Base-by-base conservation (phyloP, 768 basidiomycete species). In the Boletus patriciae region DNA sequence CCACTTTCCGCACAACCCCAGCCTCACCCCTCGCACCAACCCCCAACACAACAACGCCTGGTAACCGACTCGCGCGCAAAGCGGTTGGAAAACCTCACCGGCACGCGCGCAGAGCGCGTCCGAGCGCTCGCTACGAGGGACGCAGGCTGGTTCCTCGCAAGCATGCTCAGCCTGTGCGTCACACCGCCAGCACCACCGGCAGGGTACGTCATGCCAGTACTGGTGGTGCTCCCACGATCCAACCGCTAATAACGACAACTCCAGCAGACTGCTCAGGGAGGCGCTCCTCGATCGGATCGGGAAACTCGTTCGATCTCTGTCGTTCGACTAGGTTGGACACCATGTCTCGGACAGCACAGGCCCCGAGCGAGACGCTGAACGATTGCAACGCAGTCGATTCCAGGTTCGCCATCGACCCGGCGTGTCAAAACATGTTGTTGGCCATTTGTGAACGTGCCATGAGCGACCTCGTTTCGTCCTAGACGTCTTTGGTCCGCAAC, bases 381-480 rank as follows among this genome's bases (percentile, higher is more conserved):
- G 23, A 50, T n/a, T 46, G 6, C 19, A 34, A 16, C 13, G 23
- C 16, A 4, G 12, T n/a, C 4, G n/a, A 21, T n/a, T 18, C 46
- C 31, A 58, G 19, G 9, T 12, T 43, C 1, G 19, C 31, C 25
- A 54, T 70, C 21, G 68, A 68, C 36, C 45, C 60, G 0, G 55
- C 69, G 3, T 71, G 65, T 46, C 66, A 47, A 48, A 61, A 66
- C 45, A 71, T 70, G 58, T 19, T 72, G 34, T 25, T 72, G 12
- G 70, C 70, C 33, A 56, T 64, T 13, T 70, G 70, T 48, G 70
- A 72, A 54, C 65, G 62, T 13, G 57, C 65, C 34, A 37, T 70
- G 43, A 21, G 60, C 36, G 46, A 62, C 15, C 57, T 66, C 23
- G 38, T 37, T 11, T 37, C 54, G 9, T n/a, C n/a, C n/a, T n/a